phyloP scores from a whole-genome alignment of 768 basidiomycete genomes.

The Kwoniella dejecticola region DNA sequence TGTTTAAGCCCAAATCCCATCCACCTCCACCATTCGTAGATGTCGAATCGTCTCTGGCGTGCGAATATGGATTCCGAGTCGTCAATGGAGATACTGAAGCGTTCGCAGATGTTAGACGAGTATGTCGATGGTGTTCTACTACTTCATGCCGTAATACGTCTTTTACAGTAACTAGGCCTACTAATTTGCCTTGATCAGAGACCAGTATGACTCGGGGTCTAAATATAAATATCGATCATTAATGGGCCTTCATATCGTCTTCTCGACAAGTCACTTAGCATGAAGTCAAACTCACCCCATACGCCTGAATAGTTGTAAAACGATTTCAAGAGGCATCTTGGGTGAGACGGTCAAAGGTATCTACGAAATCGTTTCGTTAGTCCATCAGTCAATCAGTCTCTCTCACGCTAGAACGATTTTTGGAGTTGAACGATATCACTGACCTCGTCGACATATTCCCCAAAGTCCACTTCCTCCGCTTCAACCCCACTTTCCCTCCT shows the following conservation, averaged over 20 bases:
- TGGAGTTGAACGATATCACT: constrained; percentile 23
- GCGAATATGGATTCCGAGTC: constrained; percentile 7
- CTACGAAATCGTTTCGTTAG: constrained; percentile 62
- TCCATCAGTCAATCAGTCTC: background rate
- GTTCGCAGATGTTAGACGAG: constrained; percentile 21
- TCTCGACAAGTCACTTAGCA: background rate
- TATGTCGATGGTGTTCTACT: constrained; percentile 48
- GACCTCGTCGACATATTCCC: constrained; percentile 96
- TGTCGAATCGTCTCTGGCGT: constrained; percentile 13
- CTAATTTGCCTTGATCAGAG: constrained; percentile 76
- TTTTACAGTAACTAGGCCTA: constrained; percentile 90
- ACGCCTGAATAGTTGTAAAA: constrained; percentile 94
- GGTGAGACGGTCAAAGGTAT: constrained; percentile 91
- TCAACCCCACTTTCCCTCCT: constrained; percentile 36
- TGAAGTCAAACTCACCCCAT: constrained; percentile 74
- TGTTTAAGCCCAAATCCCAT: constrained; percentile 27
- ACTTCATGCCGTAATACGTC: constrained; percentile 87
- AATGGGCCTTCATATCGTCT: background rate
- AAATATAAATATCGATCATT: background rate
- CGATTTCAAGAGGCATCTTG: constrained; percentile 89
- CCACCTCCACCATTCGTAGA: constrained; percentile 23
- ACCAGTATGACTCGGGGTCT: constrained; percentile 97
- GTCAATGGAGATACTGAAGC: background rate
- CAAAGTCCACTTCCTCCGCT: constrained; percentile 57
- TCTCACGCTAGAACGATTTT: no score